Conservation (phyloP, 148 eudicot species). For the Camellia granthamiana region DNA sequence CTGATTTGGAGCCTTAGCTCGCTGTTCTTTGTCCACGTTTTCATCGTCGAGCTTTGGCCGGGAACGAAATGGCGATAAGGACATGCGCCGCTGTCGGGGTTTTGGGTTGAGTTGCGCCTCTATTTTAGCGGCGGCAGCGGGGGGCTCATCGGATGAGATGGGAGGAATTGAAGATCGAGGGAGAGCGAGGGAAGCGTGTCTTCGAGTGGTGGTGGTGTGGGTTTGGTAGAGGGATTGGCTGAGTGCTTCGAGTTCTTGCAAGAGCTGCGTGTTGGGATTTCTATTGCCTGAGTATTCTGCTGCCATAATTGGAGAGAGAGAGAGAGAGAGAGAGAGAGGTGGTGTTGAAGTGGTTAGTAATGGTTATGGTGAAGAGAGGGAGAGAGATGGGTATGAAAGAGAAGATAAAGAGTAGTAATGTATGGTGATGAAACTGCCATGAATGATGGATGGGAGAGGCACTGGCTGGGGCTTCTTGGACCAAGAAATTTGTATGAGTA, state of each 20-base stretch:
- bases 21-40: slow-evolving; percentile 17
- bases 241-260: slow-evolving; percentile 78
- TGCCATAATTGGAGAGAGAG: slow-evolving; percentile 28
- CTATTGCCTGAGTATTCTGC: slow-evolving; percentile 28
- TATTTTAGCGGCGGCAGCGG: slow-evolving; percentile 16
- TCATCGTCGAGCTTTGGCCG: slow-evolving; percentile 47
- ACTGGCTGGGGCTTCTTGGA: slow-evolving; percentile 38
- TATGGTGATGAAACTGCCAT: slow-evolving; percentile 50
- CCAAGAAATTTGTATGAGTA: slow-evolving; percentile 49
- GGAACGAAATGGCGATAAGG: slow-evolving; percentile 86
- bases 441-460: slow-evolving; percentile 20
- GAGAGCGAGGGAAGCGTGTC: slow-evolving; percentile 78
- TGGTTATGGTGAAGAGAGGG: slow-evolving; percentile 10
- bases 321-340: not conserved
- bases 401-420: not conserved
- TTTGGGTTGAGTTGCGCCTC: slow-evolving; percentile 38
- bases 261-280: slow-evolving; percentile 60
- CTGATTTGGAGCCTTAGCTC: slow-evolving; percentile 12
- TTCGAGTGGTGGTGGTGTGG: slow-evolving; percentile 42
- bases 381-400: not conserved
- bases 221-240: slow-evolving; percentile 69
- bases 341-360: not conserved
- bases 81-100: slow-evolving; percentile 71
- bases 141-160: slow-evolving; percentile 32
- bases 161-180: slow-evolving; percentile 61